Evolutionary conservation across 768 basidiomycete genomes (phyloP).

Genomic region (Serendipita sp.): DNA sequence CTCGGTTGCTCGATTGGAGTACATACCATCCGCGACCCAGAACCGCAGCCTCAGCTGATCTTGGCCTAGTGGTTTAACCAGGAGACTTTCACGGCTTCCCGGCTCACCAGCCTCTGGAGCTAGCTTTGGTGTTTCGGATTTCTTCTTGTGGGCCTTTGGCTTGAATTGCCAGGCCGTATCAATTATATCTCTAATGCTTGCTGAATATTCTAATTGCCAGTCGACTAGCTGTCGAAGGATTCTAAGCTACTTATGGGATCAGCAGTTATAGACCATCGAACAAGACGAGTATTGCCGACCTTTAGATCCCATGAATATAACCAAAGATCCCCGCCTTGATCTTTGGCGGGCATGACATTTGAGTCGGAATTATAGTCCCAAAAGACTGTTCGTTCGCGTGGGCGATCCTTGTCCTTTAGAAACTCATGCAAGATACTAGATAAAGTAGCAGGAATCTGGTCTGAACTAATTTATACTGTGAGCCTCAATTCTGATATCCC

Average conservation of each 20-base stretch:
- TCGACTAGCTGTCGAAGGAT: conserved; percentile 75
- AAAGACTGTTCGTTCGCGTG: conserved; percentile 55
- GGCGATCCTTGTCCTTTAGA: conserved; percentile 14
- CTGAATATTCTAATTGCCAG: conserved; percentile 55
- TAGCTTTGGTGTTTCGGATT: conserved; percentile 33
- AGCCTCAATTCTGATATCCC: background rate
- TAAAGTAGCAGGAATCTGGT: conserved; percentile 68
- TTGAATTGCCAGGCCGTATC: conserved; percentile 79
- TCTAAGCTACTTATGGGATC: conserved; percentile 41
- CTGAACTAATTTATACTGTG: conserved; percentile 32
- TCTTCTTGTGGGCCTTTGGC: conserved; percentile 75
- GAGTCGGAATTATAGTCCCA: conserved; percentile 54
- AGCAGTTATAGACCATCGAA: conserved; percentile 14
- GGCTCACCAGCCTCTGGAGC: conserved; percentile 42
- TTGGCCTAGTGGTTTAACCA: conserved; percentile 58
- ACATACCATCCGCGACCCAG: conserved; percentile 84
- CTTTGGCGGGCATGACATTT: conserved; percentile 61
- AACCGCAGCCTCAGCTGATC: conserved; percentile 61
- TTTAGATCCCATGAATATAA: conserved; percentile 68
- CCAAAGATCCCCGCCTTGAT: conserved; percentile 57
- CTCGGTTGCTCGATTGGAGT: conserved; percentile 5
- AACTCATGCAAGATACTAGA: conserved; percentile 33
- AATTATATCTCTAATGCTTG: conserved; percentile 51
- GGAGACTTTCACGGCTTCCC: conserved; percentile 47
- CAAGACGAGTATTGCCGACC: conserved; percentile 26